phyloP scores from a whole-genome alignment of 148 eudicot genomes.

The Rhododendron ovatum region DNA sequence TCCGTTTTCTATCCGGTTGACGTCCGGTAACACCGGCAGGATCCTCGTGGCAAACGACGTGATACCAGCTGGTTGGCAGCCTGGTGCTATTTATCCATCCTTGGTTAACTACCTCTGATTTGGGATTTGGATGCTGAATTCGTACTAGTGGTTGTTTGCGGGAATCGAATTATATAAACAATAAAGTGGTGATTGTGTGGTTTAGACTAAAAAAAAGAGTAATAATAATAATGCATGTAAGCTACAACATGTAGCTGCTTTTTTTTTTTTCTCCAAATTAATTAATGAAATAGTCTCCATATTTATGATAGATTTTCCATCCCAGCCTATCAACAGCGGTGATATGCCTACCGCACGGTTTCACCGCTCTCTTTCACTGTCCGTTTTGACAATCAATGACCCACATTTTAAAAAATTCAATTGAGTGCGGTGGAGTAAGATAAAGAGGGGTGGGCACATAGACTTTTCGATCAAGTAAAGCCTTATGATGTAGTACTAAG shows the following conservation, averaged over 20 bases:
- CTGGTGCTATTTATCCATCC: slow-evolving; percentile 33
- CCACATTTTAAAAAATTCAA: too few relatives aligned
- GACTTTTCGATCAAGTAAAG: too few relatives aligned
- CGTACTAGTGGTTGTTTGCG: too few relatives aligned
- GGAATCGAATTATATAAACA: too few relatives aligned
- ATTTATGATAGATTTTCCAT: neutral
- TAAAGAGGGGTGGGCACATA: too few relatives aligned
- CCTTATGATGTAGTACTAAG: too few relatives aligned
- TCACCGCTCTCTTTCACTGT: too few relatives aligned
- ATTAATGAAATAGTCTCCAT: neutral
- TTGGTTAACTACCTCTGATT: slow-evolving; percentile 24
- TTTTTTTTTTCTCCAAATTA: neutral
- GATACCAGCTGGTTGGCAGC: slow-evolving; percentile 37
- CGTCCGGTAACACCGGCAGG: slow-evolving; percentile 11
- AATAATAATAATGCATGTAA: neutral
- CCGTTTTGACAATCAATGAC: too few relatives aligned
- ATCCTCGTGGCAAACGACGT: slow-evolving; percentile 33
- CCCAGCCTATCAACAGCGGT: neutral
- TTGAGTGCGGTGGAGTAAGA: too few relatives aligned
- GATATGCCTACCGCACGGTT: too few relatives aligned
- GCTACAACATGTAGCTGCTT: neutral
- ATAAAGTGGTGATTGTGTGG: neutral
- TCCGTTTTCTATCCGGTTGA: slow-evolving; percentile 31
- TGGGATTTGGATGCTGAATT: neutral
- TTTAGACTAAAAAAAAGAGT: neutral